Base-by-base conservation (phyloP, 108 stramenopile species). In the Fragilariopsis cylindrus region DNA sequence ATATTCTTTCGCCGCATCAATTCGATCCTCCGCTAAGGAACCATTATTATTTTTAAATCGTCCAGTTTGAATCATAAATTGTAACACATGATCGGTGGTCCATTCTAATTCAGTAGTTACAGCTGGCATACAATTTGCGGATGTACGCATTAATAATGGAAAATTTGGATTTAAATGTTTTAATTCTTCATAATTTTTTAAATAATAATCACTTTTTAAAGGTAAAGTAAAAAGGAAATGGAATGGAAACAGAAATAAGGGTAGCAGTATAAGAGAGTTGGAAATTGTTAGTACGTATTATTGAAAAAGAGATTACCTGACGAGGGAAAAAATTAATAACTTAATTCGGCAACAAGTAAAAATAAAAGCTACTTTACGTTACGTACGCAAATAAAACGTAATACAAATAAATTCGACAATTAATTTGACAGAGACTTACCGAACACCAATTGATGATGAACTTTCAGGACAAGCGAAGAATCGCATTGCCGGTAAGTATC, bases 381-480 rank as follows among this genome's bases (percentile, higher is more conserved):
- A 0, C 30, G 30, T 2, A 30, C 30, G 0, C 30, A 30, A 2
- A 30, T n/a, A n/a, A n/a, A 2, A 30, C 30, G 30, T 30, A 30
- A 2, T 30, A n/a, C n/a, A 30, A 30, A n/a, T n/a, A n/a, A n/a
- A 30, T 30, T 30, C 0, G 30, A 30, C 30, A 30, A 30, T 30
- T 30, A 30, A 30, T 30, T 30, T 2, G 30, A 30, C 30, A 30
- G n/a, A 30, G 15, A 91, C 93, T 82, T 71, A 94, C 93, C 89
- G 84, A n/a, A 94, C 83, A 40, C 93, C 93, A 5, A 78, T 82
- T 45, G 89, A 90, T 7, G 93, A 88, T 41, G 93, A 89, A 86
- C 90, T 92, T 56, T 92, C 78, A 19, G 93, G 91, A 62, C 93
- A 94, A 21, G 79, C 90, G 70, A 94, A 94, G 81, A 94, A 94